Evolutionary conservation across 208 protist genomes (phyloP), one percentile per base, ranked within the genome.

Genomic region (Vickermania spadyakhi): DNA sequence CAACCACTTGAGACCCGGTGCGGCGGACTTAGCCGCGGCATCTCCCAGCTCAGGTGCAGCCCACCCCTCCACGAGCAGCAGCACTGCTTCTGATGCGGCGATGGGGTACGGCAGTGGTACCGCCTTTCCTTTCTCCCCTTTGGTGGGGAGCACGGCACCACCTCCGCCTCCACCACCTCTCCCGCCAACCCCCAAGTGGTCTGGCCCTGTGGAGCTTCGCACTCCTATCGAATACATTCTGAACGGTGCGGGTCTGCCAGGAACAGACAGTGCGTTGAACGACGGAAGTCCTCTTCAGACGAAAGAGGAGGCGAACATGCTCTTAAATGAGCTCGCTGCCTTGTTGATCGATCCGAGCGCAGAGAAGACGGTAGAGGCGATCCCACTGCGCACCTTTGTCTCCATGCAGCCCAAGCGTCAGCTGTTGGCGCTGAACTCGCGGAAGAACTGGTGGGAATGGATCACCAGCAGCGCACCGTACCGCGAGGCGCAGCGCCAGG

Each of bases 371-470:
- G 80, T 93, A 3, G 81, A 93, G 67, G 61, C 68, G 28, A 81
- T 93, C 30, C 77, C 79, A 27, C 69, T 93, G 52, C 65, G 66
- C 21, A 82, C 87, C 65, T 90, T 87, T 54, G 75, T 63, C 11
- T 67, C 77, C 7, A 93, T 90, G 86, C 86, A 89, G 64, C 82
- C 86, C 18, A 67, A 70, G 58, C 71, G 86, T 36, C 86, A 88
- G 61, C 73, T 93, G 52, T 58, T 73, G 3, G 86, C 86, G 2
- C 57, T 93, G 3, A 59, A 61, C 28, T 72, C 72, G 7, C 75
- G 78, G 50, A 85, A 81, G 59, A 51, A 66, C 21, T 93, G 86
- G 82, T 75, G 75, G 52, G 79, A 93, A 61, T 93, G 79, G 75
- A 59, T 93, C 1, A 30, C 84, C 45, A 72, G 75, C 51, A 89